Evolutionary conservation across 176 grass and related monocot species (phyloP), one percentile per base, ranked within the genome.

Genomic region (Hyparrhenia diplandra): DNA sequence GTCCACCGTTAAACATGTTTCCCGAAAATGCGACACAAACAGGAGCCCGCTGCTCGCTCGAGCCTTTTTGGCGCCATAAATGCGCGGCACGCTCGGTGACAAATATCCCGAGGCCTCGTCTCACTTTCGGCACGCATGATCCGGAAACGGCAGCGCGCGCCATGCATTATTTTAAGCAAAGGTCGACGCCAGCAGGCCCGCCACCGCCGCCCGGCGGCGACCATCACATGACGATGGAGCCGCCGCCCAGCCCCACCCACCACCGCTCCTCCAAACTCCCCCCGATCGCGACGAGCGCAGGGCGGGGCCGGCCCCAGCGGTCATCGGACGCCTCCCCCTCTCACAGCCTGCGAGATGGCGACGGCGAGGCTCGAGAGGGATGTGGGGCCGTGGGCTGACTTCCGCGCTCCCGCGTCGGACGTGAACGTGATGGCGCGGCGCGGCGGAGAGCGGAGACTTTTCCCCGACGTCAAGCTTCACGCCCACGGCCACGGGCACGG

Each of bases 121-220:
- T n/a, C 71, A 29, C 82, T 89, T 89, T 89, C 83, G 87, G 87
- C 87, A 72, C 87, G 82, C 87, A 85, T 59, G 28, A 85, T 82
- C 77, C 72, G 67, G 65, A 55, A 84, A 25, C 87, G 17, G 39
- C 74, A 29, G 65, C 13, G 40, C 41, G 41, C 39, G 32, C 42
- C 42, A 47, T 78, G 57, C 55, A 63, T 5, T 30, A 47, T 59
- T 5, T 16, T 18, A 5, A 6, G 0, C 32, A 14, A n/a, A 77
- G 77, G 78, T 85, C 83, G 58, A 89, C 83, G 73, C 7, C 78
- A 66, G 63, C 73, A 49, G 16, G 55, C 71, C 77, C 82, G 71
- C 82, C 87, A 85, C 83, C 71, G 83, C 87, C 83, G 77, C 81
- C 77, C 82, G 42, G 82, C 82, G 42, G 82, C 72, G 87, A 81